phyloP scores from a whole-genome alignment of 495 filamentous ascomycete genomes.

The Aspergillus coremiiformis region DNA sequence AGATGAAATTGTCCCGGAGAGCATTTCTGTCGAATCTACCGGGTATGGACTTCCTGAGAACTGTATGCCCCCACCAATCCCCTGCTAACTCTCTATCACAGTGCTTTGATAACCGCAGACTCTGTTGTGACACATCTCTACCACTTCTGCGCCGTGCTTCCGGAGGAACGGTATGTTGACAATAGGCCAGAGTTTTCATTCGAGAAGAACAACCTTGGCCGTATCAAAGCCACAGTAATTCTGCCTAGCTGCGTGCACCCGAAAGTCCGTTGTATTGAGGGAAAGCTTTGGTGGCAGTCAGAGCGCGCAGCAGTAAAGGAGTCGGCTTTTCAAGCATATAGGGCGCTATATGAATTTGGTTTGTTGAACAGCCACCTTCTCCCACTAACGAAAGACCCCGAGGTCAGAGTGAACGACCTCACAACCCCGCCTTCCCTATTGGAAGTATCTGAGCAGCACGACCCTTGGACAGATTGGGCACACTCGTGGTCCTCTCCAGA shows the following conservation, averaged over 20 bases:
- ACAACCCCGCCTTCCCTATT: slow-evolving; percentile 25
- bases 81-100: slow-evolving; percentile 20
- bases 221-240: slow-evolving; percentile 40
- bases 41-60: slow-evolving; percentile 28
- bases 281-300: slow-evolving; percentile 53
- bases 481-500: slow-evolving; percentile 40
- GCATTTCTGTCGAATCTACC: slow-evolving; percentile 46
- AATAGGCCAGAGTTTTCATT: slow-evolving; percentile 43
- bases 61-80: neutral
- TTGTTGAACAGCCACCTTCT: slow-evolving; percentile 75
- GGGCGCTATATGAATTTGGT: slow-evolving; percentile 57
- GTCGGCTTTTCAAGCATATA: slow-evolving; percentile 77
- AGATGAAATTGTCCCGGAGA: slow-evolving; percentile 36
- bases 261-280: slow-evolving; percentile 48
- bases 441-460: slow-evolving; percentile 47
- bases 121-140: slow-evolving; percentile 68
- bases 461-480: slow-evolving; percentile 61
- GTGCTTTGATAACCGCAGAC: slow-evolving; percentile 65
- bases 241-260: slow-evolving; percentile 66
- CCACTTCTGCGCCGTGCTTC: slow-evolving; percentile 70
- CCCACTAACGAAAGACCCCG: slow-evolving; percentile 39
- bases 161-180: slow-evolving; percentile 48
- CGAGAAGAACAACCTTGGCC: slow-evolving; percentile 14
- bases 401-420: slow-evolving; percentile 11
- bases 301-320: slow-evolving; percentile 75